These are phyloP conservation scores for Aspergillus bridgeri DNA, from an alignment of 495 filamentous ascomycete species.

Conservation along the genomic window DNA sequence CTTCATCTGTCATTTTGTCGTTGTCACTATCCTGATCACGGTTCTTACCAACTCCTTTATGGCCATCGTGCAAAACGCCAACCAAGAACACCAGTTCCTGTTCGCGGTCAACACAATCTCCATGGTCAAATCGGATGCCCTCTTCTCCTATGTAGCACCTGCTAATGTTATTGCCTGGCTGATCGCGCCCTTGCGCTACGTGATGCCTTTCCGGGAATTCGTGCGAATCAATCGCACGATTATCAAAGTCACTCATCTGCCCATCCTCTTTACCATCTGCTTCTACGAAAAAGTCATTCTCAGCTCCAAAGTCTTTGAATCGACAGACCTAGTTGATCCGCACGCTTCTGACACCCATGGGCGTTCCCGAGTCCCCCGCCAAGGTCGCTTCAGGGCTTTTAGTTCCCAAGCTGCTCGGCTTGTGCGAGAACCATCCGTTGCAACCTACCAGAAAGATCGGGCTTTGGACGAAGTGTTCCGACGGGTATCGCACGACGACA, in stretches of 20 bases:
- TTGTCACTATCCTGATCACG: conserved; percentile 90
- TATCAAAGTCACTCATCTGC: conserved; percentile 88
- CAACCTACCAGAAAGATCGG: conserved; percentile 81
- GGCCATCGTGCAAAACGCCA: conserved; percentile 86
- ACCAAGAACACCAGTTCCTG: conserved; percentile 89
- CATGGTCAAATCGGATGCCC: conserved; percentile 90
- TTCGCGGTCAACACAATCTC: conserved; percentile 94
- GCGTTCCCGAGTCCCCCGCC: conserved; percentile 28
- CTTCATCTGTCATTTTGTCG: conserved; percentile 89
- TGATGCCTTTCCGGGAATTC: conserved; percentile 74
- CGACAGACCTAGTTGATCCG: conserved; percentile 64
- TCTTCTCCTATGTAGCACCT: conserved; percentile 89
- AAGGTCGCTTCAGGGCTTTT: conserved; percentile 61
- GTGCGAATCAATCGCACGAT: conserved; percentile 77
- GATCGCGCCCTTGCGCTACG: conserved; percentile 71
- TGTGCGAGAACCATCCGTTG: conserved; percentile 75
- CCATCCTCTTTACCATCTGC: conserved; percentile 79
- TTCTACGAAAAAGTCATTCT: conserved; percentile 79
- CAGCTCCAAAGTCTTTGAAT: conserved; percentile 64
- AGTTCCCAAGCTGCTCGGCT: conserved; percentile 58
- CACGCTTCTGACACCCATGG: conserved; percentile 32
- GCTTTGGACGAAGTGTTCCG: conserved; percentile 93
- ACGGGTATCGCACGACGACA: conserved; percentile 48
- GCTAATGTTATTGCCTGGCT: conserved; percentile 87
- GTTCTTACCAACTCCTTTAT: conserved; percentile 93